Conservation (phyloP, 2,329 filamentous ascomycete genomes). For the Penicillium sp. region DNA sequence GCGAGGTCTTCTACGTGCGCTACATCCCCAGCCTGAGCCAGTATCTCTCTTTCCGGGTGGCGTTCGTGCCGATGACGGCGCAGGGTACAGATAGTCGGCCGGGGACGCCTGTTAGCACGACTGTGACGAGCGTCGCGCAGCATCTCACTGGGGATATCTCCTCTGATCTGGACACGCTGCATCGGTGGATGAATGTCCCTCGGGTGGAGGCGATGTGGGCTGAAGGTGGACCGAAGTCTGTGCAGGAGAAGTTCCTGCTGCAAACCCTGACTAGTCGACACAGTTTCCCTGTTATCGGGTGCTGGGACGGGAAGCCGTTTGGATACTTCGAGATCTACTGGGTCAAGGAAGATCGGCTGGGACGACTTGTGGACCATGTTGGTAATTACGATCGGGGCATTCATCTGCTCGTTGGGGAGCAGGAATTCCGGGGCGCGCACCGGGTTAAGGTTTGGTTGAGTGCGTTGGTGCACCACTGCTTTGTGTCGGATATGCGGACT, state of each 20-base stretch:
- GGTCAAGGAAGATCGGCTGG: slow-evolving; percentile 87
- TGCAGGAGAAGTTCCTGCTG: slow-evolving; percentile 66
- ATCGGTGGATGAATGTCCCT: slow-evolving; percentile 84
- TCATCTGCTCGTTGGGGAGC: slow-evolving; percentile 85
- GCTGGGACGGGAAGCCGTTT: slow-evolving; percentile 93
- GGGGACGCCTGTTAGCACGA: slow-evolving; percentile 22
- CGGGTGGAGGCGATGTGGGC: slow-evolving; percentile 88
- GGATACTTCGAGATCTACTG: slow-evolving; percentile 98
- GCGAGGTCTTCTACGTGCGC: slow-evolving; percentile 85
- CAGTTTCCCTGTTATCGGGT: slow-evolving; percentile 85
- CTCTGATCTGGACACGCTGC: slow-evolving; percentile 66
- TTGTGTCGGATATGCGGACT: slow-evolving; percentile 73
- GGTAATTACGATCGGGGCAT: slow-evolving; percentile 84
- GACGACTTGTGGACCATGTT: slow-evolving; percentile 62
- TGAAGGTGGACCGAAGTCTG: slow-evolving; percentile 52
- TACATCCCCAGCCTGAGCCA: slow-evolving; percentile 78
- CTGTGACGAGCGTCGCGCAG: slow-evolving; percentile 44
- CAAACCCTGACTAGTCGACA: slow-evolving; percentile 64
- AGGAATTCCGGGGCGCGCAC: slow-evolving; percentile 80
- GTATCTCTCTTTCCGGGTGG: slow-evolving; percentile 85
- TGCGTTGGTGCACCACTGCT: slow-evolving; percentile 82
- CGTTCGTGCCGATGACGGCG: slow-evolving; percentile 54
- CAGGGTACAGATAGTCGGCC: slow-evolving; percentile 43
- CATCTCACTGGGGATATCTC: slow-evolving; percentile 36
- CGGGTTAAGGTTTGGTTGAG: slow-evolving; percentile 77